Percentiles rank a stretch among this genome's conserved stretches.
phyloP scores from a whole-genome alignment of 345 rosid species.

The Lepidium sativum region DNA sequence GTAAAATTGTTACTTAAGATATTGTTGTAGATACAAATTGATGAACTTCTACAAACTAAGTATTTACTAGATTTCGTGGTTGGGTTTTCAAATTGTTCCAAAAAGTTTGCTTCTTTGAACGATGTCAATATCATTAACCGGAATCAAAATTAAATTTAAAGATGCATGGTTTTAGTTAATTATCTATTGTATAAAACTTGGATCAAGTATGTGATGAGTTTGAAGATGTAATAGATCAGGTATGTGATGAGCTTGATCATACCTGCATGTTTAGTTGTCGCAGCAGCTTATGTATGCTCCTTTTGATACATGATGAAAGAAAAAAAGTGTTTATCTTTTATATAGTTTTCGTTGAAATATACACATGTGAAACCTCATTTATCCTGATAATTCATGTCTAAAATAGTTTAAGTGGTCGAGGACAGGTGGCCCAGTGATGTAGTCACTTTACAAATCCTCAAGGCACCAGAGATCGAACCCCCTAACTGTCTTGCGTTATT shows the following conservation, averaged over 20 bases:
- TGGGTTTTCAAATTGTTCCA: background rate
- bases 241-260: too few species aligned
- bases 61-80: background rate
- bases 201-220: slow-evolving; percentile 82
- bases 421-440: too few species aligned
- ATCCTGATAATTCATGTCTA: background rate
- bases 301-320: background rate
- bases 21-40: background rate
- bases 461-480: too few species aligned
- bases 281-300: slow-evolving; percentile 4
- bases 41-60: background rate
- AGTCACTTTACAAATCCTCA: too few species aligned
- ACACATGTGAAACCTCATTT: background rate
- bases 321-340: background rate
- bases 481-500: too few species aligned
- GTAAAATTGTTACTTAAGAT: background rate
- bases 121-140: background rate
- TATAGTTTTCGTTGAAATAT: background rate
- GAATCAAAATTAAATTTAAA: background rate
- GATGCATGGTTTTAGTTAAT: background rate
- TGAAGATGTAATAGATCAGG: slow-evolving; percentile 65
- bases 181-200: background rate
- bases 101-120: background rate
- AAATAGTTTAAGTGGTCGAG: too few species aligned
- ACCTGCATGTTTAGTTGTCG: background rate